A percentile compares a stretch with the other conserved stretches of the same genome.
Conservation (phyloP, 2,329 filamentous ascomycete species). For the Tolypocladium tundrense region DNA sequence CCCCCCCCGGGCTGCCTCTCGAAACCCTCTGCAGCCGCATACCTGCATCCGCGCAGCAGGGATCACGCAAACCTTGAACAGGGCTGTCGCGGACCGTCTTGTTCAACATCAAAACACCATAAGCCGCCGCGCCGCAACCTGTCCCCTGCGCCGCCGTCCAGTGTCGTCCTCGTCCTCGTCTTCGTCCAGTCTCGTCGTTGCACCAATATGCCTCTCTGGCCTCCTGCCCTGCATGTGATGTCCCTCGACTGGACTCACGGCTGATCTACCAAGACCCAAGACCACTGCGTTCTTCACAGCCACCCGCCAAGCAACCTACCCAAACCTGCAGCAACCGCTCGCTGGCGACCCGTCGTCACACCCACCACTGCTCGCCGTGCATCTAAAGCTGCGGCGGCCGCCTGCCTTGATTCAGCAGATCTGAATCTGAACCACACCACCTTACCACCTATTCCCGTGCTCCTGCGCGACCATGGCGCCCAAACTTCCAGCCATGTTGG, state of each 20-base stretch:
- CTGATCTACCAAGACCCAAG: slow-evolving; percentile 5
- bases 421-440: background rate
- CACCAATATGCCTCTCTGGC: slow-evolving; percentile 11
- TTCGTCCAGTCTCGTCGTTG: background rate
- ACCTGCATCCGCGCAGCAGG: background rate
- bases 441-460: slow-evolving; percentile 1
- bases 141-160: background rate
- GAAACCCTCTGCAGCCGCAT: no score
- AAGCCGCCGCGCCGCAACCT: background rate
- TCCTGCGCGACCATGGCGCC: background rate
- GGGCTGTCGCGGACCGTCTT: background rate
- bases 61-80: background rate
- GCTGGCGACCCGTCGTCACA: background rate
- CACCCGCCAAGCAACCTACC: background rate
- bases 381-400: background rate
- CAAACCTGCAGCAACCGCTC: background rate
- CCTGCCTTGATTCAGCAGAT: background rate
- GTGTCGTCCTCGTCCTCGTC: background rate
- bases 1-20: no score
- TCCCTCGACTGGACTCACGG: slow-evolving; percentile 14
- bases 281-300: background rate
- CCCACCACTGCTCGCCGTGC: background rate
- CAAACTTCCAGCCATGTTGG: slow-evolving; percentile 17
- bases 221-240: slow-evolving; percentile 6
- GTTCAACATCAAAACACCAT: background rate